A percentile compares a stretch with the other conserved stretches of the same genome.
These are phyloP conservation scores for Drechslerella dactyloides DNA, from an alignment of 2,329 filamentous ascomycete species.

Conservation along the genomic window DNA sequence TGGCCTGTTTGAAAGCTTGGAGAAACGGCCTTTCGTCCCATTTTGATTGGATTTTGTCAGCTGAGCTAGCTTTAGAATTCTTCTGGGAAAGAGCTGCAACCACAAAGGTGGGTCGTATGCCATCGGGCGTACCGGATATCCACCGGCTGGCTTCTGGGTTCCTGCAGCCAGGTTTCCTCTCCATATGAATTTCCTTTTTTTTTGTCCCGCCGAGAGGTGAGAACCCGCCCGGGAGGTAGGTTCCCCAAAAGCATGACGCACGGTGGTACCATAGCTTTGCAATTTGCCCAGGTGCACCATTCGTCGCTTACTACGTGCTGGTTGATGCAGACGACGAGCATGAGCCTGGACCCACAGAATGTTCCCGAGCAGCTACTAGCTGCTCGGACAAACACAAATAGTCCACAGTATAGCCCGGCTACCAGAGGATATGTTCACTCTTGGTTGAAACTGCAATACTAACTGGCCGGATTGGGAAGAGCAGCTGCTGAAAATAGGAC, in stretches of 20 bases:
- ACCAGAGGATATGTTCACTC: conserved; percentile 13
- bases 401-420: conserved; percentile 7
- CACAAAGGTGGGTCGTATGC: conserved; percentile 18
- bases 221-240: not conserved
- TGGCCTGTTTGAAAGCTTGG: conserved; percentile 32
- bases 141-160: conserved; percentile 35
- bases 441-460: conserved; percentile 25
- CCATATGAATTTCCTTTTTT: not conserved
- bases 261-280: not conserved
- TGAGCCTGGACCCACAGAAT: conserved; percentile 20
- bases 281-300: conserved; percentile 1
- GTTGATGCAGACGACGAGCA: conserved; percentile 13
- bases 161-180: conserved; percentile 36
- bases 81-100: conserved; percentile 5
- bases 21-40: conserved; percentile 26
- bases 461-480: conserved; percentile 29
- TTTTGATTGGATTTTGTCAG: conserved; percentile 46
- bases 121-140: conserved; percentile 45
- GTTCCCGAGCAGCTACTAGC: conserved; percentile 1
- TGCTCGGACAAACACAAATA: conserved; percentile 43
- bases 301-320: conserved; percentile 39
- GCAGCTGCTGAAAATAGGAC: conserved; percentile 48
- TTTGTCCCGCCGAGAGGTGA: conserved; percentile 10
- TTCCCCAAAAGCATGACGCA: not conserved
- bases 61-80: conserved; percentile 37